Conservation (phyloP, 176 grass and related monocot genomes). For the Carex scoparia region DNA sequence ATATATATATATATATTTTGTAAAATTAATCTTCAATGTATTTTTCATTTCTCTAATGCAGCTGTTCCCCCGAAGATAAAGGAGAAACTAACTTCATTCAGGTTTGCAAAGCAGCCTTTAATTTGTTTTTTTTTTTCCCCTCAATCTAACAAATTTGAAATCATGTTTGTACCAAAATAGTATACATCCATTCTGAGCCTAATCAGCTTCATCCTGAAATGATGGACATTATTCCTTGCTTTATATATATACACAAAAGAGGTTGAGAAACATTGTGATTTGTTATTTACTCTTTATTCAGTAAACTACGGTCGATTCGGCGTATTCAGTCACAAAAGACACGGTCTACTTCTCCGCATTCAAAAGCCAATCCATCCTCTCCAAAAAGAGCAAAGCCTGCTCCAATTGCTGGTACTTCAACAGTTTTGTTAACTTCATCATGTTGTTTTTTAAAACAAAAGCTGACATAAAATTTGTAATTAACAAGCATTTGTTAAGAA, state of each 20-base stretch:
- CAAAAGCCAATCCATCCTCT: slow-evolving; percentile 17
- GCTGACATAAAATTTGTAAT: neutral
- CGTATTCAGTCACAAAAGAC: slow-evolving; percentile 50
- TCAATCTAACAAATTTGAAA: neutral
- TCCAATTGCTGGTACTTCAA: slow-evolving; percentile 13
- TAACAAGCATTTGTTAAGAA: neutral
- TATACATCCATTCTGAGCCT: neutral
- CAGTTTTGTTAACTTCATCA: neutral
- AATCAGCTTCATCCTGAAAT: neutral
- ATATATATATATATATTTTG: too few species aligned
- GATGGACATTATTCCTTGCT: neutral
- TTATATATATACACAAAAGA: neutral
- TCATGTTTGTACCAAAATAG: neutral
- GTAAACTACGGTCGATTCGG: slow-evolving; percentile 55
- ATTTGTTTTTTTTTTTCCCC: neutral
- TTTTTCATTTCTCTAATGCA: slow-evolving; percentile 15
- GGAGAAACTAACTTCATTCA: slow-evolving; percentile 62
- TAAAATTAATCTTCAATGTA: neutral
- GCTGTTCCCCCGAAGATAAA: slow-evolving; percentile 33
- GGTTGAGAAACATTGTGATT: neutral
- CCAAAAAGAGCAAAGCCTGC: slow-evolving; percentile 30
- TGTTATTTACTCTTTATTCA: slow-evolving; percentile 21
- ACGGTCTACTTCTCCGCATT: slow-evolving; percentile 52
- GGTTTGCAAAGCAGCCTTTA: slow-evolving; percentile 28
- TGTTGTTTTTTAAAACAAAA: slow-evolving; percentile 4